Base-by-base conservation (phyloP, 2,329 filamentous ascomycete genomes). In the Fusarium annulatum region DNA sequence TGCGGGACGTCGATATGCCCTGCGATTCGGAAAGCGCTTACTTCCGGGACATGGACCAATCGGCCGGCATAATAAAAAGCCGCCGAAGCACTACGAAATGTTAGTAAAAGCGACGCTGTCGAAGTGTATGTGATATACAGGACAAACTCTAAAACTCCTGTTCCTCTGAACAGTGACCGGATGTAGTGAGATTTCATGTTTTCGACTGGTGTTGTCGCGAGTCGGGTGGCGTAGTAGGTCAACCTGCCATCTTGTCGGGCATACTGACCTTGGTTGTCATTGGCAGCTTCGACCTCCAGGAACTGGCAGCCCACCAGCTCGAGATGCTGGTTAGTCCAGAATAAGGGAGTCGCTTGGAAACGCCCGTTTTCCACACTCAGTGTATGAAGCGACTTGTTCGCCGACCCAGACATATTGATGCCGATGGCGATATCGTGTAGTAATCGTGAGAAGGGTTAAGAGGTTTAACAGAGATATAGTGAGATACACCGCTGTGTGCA, bases 381-480 rank as follows among this genome's bases (percentile, higher is more conserved):
- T 8, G 3, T 1, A 8, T 48, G 45, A 2, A 48, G 26, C 2
- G 45, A 48, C 2, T 19, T 26, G 11, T 2, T 46, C 0, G 7
- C 9, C 4, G 7, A 9, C 14, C 7, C 6, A 2, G 45, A 2
- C 45, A 48, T 48, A 18, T 9, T 26, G 11, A 26, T 19, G 4
- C 4, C 4, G 18, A 6, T n/a, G 9, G 39, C 15, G 14, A 42
- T 42, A 15, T 16, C 39, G 21, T n/a, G n/a, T 6, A 46, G 26
- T 15, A 15, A 21, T 21, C 14, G 9, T 16, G 41, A 16, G 45
- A 28, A 19, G 5, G 12, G 21, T 41, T 9, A 21, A 15, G 39
- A n/a, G 12, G 8, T n/a, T 15, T 15, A 0, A 14, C 12, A 14
- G 23, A 18, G 23, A 11, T 19, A 1, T 21, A 19, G 8, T 15